These are phyloP conservation scores for peach (Prunus persica) DNA, from an alignment of 306 rosid species.

Conservation along the genomic window DNA sequence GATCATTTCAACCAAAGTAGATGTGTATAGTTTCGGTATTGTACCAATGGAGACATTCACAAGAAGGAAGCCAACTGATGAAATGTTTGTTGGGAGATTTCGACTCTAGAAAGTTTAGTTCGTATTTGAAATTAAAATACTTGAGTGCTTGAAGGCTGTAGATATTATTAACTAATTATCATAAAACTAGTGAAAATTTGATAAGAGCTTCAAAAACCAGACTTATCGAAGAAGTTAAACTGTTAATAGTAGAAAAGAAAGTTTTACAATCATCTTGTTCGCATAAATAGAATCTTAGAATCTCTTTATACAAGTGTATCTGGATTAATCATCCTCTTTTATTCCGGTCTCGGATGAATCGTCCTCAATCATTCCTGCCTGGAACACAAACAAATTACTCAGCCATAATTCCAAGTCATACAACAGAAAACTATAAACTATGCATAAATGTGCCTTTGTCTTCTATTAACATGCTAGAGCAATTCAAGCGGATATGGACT, in stretches of 20 bases:
- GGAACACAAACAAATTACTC: neutral
- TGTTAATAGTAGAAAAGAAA: neutral
- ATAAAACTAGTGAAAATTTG: neutral
- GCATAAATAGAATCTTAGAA: neutral
- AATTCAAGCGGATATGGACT: neutral
- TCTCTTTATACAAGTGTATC: neutral
- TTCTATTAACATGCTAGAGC: neutral
- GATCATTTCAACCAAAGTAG: too few relatives aligned
- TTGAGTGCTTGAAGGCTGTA: too few relatives aligned
- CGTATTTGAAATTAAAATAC: too few relatives aligned
- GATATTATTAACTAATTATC: neutral
- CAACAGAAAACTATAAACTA: neutral
- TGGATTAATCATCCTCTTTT: neutral
- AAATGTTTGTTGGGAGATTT: neutral
- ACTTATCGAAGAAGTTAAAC: neutral
- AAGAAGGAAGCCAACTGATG: neutral
- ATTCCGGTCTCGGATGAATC: neutral
- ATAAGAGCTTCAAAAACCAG: neutral
- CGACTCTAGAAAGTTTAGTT: too few relatives aligned
- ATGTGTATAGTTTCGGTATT: neutral
- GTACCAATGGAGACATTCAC: neutral
- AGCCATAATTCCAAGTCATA: neutral
- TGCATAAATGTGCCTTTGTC: neutral
- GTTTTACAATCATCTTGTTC: neutral
- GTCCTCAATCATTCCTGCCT: conserved; percentile 5